Conservation (phyloP, 768 basidiomycete species). For the Tephrocybe sp. region DNA sequence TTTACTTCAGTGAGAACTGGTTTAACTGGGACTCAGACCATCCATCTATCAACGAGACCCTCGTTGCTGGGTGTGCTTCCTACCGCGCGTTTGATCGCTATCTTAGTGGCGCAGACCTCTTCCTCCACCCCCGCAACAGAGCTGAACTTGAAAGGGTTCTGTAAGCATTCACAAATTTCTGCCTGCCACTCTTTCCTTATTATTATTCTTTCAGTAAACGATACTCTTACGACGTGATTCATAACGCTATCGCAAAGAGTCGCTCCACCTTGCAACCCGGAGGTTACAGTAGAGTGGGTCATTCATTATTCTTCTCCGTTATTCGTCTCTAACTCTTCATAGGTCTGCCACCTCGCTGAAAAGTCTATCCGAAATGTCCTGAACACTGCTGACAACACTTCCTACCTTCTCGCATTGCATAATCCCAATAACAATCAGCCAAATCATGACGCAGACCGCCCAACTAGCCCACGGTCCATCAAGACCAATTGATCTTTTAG, state of each 20-base stretch:
- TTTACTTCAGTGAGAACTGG: slow-evolving; percentile 54
- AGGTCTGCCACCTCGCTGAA: slow-evolving; percentile 73
- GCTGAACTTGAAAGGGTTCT: slow-evolving; percentile 69
- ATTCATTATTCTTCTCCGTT: neutral
- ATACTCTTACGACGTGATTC: slow-evolving; percentile 78
- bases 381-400: slow-evolving; percentile 63
- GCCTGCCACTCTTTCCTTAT: slow-evolving; percentile 8
- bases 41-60: slow-evolving; percentile 66
- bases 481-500: slow-evolving; percentile 32
- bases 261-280: slow-evolving; percentile 59
- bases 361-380: slow-evolving; percentile 69
- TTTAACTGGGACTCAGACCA: slow-evolving; percentile 70
- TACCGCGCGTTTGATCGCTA: slow-evolving; percentile 79
- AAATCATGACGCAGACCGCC: slow-evolving; percentile 30
- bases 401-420: slow-evolving; percentile 66
- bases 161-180: slow-evolving; percentile 36
- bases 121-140: slow-evolving; percentile 63
- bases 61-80: slow-evolving; percentile 76
- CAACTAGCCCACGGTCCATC: slow-evolving; percentile 32
- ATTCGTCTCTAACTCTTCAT: neutral
- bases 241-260: slow-evolving; percentile 73
- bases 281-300: slow-evolving; percentile 43
- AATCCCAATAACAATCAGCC: slow-evolving; percentile 25
- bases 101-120: slow-evolving; percentile 66
- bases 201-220: slow-evolving; percentile 45